These are phyloP conservation scores for Tetraselmis chui DNA, from an alignment of 139 green algal genomes.

Conservation along the genomic window DNA sequence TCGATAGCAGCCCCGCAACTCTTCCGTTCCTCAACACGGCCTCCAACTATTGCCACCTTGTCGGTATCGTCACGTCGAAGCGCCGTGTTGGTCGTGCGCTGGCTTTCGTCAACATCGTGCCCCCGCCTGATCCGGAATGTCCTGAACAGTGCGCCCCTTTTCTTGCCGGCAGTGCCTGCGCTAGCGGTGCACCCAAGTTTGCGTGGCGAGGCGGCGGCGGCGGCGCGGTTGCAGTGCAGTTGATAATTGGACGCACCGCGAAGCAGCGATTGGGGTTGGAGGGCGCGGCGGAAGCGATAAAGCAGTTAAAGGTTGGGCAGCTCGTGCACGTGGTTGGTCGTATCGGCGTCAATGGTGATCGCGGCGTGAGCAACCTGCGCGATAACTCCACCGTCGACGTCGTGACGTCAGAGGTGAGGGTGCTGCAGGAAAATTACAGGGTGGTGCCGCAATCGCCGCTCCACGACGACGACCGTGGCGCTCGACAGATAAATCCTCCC, in stretches of 20 bases:
- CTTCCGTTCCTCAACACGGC: not conserved
- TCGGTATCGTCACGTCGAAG: conserved; percentile 9
- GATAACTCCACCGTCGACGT: conserved; percentile 8
- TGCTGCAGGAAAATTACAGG: conserved; percentile 7
- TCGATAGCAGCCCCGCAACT: too few species aligned
- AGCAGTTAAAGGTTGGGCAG: conserved; percentile 7
- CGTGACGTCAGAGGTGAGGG: conserved; percentile 16
- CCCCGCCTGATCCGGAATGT: not conserved
- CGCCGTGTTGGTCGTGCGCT: conserved; percentile 14
- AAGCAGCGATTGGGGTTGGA: conserved; percentile 10
- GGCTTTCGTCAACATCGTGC: conserved; percentile 22
- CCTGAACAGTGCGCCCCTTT: not conserved
- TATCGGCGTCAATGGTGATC: conserved; percentile 17
- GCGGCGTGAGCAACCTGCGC: not conserved
- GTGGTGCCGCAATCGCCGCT: not conserved
- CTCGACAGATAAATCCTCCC: too few species aligned
- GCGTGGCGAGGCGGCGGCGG: conserved; percentile 22
- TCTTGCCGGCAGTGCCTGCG: not conserved
- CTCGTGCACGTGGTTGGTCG: conserved; percentile 13
- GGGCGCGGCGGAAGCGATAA: conserved; percentile 11
- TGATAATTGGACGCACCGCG: conserved; percentile 26
- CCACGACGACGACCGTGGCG: not conserved
- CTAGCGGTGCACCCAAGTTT: not conserved
- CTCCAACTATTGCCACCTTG: not conserved
- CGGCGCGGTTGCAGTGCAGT: conserved; percentile 19